A percentile compares a stretch with the other conserved stretches of the same genome.
phyloP scores from a whole-genome alignment of 2,329 filamentous ascomycete genomes.

The Alternaria alternata region DNA sequence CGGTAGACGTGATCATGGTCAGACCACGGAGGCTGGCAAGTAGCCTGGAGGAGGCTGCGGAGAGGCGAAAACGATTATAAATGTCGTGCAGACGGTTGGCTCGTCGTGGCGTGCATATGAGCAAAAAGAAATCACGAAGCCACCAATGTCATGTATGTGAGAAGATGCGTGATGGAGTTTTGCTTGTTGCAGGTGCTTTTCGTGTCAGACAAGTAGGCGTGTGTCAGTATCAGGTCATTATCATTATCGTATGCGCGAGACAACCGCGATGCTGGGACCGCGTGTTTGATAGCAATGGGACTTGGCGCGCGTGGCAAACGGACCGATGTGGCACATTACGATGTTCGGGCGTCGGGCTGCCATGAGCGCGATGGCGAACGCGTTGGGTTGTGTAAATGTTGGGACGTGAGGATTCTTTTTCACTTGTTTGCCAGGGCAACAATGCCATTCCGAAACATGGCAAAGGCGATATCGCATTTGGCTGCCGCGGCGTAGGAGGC shows the following conservation, averaged over 20 bases:
- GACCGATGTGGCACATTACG: neutral
- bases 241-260: neutral
- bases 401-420: neutral
- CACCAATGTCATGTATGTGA: neutral
- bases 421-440: neutral
- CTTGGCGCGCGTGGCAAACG: conserved; percentile 2
- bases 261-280: conserved; percentile 1
- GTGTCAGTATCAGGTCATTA: conserved; percentile 5
- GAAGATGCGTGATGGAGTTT: neutral
- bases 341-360: conserved; percentile 3
- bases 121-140: conserved; percentile 6
- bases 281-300: neutral
- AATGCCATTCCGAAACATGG: neutral
- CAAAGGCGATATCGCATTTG: neutral
- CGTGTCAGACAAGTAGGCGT: conserved; percentile 8
- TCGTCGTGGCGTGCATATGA: neutral
- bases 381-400: neutral
- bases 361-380: conserved; percentile 1
- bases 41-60: neutral
- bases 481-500: no score
- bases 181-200: conserved; percentile 11
- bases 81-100: neutral
- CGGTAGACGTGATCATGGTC: conserved; percentile 17
- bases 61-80: neutral
- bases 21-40: conserved; percentile 10